Evolutionary conservation across 2,329 filamentous ascomycete species (phyloP).

Genomic region (Xylogone sp.): DNA sequence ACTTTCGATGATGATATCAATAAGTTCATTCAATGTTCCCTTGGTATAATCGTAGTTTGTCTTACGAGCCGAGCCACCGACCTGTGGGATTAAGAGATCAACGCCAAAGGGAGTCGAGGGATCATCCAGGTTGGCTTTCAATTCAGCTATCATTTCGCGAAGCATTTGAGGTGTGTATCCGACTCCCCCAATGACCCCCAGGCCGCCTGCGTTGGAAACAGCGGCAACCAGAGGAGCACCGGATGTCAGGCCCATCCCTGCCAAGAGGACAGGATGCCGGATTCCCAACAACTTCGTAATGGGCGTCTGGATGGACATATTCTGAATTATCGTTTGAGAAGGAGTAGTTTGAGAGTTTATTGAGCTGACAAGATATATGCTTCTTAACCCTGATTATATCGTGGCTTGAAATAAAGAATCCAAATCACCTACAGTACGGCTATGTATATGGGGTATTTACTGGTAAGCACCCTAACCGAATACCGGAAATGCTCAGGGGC

Average conservation of each 20-base stretch:
- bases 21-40: constrained; percentile 88
- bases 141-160: constrained; percentile 86
- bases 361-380: no score
- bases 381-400: no score
- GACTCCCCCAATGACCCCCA: constrained; percentile 94
- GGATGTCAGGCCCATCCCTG: constrained; percentile 98
- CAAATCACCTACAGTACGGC: no score
- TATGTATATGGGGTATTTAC: no score
- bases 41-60: constrained; percentile 99
- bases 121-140: constrained; percentile 83
- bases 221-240: constrained; percentile 94
- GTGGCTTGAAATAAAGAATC: no score
- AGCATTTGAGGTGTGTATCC: constrained; percentile 98
- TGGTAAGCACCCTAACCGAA: no score
- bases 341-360: no score
- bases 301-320: constrained; percentile 87
- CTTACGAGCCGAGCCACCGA: constrained; percentile 90
- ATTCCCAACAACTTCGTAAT: constrained; percentile 96
- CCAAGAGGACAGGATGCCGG: constrained; percentile 92
- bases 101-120: constrained; percentile 92
- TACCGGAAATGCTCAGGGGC: no score
- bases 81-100: constrained; percentile 88
- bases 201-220: constrained; percentile 92
- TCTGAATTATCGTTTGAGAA: no score
- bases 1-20: constrained; percentile 89